Evolutionary conservation across 2,329 filamentous ascomycete species (phyloP), one percentile per base, ranked within the genome.

Genomic region (Trichophyton rubrum): DNA sequence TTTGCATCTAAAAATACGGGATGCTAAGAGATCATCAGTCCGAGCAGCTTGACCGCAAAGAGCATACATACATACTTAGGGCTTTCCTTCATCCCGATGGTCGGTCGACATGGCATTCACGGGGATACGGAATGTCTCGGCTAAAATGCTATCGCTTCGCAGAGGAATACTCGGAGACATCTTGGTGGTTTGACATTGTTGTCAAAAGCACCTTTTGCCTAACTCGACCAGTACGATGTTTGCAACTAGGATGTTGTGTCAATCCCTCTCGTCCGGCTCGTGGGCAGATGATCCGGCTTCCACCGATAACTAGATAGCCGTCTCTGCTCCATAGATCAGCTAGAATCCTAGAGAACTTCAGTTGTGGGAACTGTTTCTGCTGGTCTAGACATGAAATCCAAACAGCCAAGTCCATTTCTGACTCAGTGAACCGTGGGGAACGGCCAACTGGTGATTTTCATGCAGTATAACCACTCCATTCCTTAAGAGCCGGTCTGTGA

Each of bases 101-200:
- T 0, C 89, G 88, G 66, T 89, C 80, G 66, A 93, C 88, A 0
- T 92, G 79, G 67, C 91, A 92, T 0, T 89, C 89, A 33, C 89
- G 75, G 0, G 89, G 80, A 59, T 91, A 84, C 0, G 88, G 88
- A 33, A 92, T 89, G 0, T 88, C 67, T 22, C 67, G 63, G 53
- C 63, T 62, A 30, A 60, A 53, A 59, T 70, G 68, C 66, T 65
- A 69, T n/a, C 84, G 64, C 1, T 76, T 73, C 15, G 75, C 79
- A 2, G 72, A 68, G 0, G 80, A 80, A 56, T 81, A 77, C 33
- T 38, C 2, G 11, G 33, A 38, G 33, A 38, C 33, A 38, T 3
- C 33, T 38, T 83, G 68, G 60, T 81, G 83, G 56, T 61, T 82
- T 81, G 66, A 83, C 78, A 62, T 84, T 81, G 7, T 71, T 69